A percentile compares a stretch with the other conserved stretches of the same genome.
These are phyloP conservation scores for Mycena crocata DNA, from an alignment of 768 basidiomycete genomes.

Conservation along the genomic window DNA sequence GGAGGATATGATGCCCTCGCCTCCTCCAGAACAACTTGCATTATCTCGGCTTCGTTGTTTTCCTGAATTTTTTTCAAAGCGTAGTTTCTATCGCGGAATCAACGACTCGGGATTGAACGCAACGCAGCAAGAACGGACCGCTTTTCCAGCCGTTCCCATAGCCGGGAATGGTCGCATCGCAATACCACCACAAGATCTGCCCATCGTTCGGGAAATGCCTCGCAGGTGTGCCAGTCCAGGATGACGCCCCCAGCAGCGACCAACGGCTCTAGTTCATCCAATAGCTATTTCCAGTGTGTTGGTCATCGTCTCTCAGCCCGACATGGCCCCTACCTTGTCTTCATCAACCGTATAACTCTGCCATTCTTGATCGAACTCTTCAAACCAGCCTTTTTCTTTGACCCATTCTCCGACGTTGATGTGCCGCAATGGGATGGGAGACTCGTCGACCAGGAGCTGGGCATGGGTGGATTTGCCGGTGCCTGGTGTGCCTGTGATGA, in stretches of 20 bases:
- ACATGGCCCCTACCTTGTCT: constrained; percentile 77
- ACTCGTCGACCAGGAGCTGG: constrained; percentile 79
- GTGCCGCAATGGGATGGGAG: constrained; percentile 77
- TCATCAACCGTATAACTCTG: constrained; percentile 94
- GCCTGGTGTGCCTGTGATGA: constrained; percentile 94
- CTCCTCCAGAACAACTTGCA: constrained; percentile 92
- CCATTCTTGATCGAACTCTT: constrained; percentile 95
- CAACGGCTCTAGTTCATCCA: constrained; percentile 88
- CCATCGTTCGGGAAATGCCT: constrained; percentile 96
- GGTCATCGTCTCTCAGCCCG: constrained; percentile 10
- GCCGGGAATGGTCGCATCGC: constrained; percentile 84
- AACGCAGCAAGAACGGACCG: constrained; percentile 65
- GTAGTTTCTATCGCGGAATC: constrained; percentile 70
- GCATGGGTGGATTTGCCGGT: constrained; percentile 97
- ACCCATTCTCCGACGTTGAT: constrained; percentile 93
- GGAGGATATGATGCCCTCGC: constrained; percentile 86
- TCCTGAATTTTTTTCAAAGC: constrained; percentile 95
- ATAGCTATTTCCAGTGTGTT: constrained; percentile 60
- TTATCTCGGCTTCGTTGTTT: constrained; percentile 98
- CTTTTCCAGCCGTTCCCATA: constrained; percentile 93
- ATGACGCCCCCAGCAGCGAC: constrained; percentile 80
- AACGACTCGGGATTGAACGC: constrained; percentile 8
- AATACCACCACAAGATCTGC: constrained; percentile 94
- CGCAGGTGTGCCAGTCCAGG: constrained; percentile 96
- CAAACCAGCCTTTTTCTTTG: constrained; percentile 84